Percentiles rank a stretch among this genome's conserved stretches.
Evolutionary conservation across 805 yeast species (phyloP).

Genomic region (Candida awuae): DNA sequence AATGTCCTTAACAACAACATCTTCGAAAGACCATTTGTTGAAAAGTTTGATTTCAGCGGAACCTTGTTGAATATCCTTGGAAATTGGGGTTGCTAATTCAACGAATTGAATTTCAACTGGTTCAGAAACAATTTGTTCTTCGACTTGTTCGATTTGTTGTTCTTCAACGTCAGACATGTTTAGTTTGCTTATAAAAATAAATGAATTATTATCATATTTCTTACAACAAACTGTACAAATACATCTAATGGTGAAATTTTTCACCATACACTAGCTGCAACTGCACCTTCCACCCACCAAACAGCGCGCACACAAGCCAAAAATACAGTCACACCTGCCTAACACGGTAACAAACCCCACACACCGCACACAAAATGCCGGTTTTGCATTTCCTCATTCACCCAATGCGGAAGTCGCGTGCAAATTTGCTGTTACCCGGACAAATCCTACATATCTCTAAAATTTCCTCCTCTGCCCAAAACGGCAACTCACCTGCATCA

Average conservation of each 20-base stretch:
- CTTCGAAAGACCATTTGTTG: constrained; percentile 99
- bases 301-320: not conserved
- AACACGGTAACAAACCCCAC: not conserved
- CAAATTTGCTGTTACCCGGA: too few relatives aligned
- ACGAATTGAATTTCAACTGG: constrained; percentile 70
- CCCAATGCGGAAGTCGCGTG: constrained; percentile 5
- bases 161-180: constrained; percentile 75
- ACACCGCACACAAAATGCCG: too few relatives aligned
- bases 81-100: constrained; percentile 91
- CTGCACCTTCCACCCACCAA: too few relatives aligned
- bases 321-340: constrained; percentile 4
- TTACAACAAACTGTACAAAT: too few relatives aligned
- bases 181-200: too few relatives aligned
- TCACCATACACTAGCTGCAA: too few relatives aligned
- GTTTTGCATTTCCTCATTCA: too few relatives aligned
- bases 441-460: too few relatives aligned
- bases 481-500: constrained; percentile 5
- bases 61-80: constrained; percentile 94
- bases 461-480: constrained; percentile 4
- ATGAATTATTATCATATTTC: too few relatives aligned
- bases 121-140: constrained; percentile 75
- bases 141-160: constrained; percentile 28
- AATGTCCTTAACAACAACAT: constrained; percentile 94
- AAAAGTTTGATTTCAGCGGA: constrained; percentile 93
- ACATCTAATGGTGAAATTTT: too few relatives aligned